phyloP scores from a whole-genome alignment of 2,329 filamentous ascomycete genomes.

The Phaeosphaeria sp. region DNA sequence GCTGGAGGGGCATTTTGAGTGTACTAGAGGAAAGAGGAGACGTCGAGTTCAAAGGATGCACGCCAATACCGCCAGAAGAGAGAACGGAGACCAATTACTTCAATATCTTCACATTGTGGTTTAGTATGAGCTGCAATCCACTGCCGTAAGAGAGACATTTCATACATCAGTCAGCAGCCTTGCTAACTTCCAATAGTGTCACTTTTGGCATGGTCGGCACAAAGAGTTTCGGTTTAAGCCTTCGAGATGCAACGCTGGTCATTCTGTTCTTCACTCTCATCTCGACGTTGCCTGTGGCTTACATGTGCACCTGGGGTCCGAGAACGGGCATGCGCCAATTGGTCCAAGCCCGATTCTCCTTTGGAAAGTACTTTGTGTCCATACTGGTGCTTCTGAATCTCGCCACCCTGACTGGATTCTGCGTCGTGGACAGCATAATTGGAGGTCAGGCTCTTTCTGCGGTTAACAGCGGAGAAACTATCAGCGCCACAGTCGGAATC shows the following conservation, averaged over 20 bases:
- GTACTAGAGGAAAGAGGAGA: slow-evolving; percentile 30
- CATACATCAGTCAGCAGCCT: not conserved
- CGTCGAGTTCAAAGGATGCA: slow-evolving; percentile 55
- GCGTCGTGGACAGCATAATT: slow-evolving; percentile 66
- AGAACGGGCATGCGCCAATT: slow-evolving; percentile 71
- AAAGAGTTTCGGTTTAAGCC: slow-evolving; percentile 59
- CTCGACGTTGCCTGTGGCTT: slow-evolving; percentile 61
- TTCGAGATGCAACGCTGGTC: slow-evolving; percentile 64
- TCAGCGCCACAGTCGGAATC: slow-evolving; percentile 65
- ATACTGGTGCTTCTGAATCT: slow-evolving; percentile 69
- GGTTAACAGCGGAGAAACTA: slow-evolving; percentile 40
- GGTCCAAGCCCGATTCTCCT: slow-evolving; percentile 69
- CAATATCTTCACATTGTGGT: slow-evolving; percentile 67
- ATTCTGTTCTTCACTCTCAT: slow-evolving; percentile 70
- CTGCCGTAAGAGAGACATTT: slow-evolving; percentile 57
- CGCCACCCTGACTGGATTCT: slow-evolving; percentile 68
- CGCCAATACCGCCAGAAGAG: slow-evolving; percentile 62
- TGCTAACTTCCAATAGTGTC: slow-evolving; percentile 48
- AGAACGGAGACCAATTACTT: slow-evolving; percentile 61
- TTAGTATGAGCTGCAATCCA: slow-evolving; percentile 63
- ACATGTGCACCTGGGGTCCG: slow-evolving; percentile 64
- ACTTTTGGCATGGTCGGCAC: slow-evolving; percentile 70
- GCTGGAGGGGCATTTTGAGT: slow-evolving; percentile 22
- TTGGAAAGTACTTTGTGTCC: slow-evolving; percentile 62
- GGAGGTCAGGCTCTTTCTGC: slow-evolving; percentile 59